phyloP scores from a whole-genome alignment of 768 basidiomycete species.

The Galerina sulciceps region DNA sequence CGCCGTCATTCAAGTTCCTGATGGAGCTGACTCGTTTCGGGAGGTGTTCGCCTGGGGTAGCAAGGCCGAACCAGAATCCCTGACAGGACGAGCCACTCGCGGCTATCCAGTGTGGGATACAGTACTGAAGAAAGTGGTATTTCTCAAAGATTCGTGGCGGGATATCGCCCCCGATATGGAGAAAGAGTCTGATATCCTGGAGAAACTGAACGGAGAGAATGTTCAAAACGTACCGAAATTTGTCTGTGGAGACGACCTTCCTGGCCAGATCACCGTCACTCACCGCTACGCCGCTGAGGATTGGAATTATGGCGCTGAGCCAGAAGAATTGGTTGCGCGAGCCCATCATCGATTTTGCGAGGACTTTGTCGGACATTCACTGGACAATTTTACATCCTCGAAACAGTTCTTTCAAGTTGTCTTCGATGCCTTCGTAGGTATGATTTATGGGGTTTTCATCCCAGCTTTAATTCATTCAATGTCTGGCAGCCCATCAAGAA shows the following conservation, averaged over 20 bases:
- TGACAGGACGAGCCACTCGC: constrained; percentile 26
- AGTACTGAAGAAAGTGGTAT: constrained; percentile 17
- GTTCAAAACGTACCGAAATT: constrained; percentile 29
- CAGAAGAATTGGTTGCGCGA: constrained; percentile 8
- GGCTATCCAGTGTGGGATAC: constrained; percentile 22
- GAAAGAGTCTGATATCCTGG: constrained; percentile 26
- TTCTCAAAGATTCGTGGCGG: constrained; percentile 37
- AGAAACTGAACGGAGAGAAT: constrained; percentile 12
- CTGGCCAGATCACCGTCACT: constrained; percentile 17
- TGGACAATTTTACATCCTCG: constrained; percentile 16
- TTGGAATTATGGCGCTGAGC: constrained; percentile 14
- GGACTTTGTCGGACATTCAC: constrained; percentile 17
- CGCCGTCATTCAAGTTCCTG: neutral
- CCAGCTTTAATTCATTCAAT: neutral
- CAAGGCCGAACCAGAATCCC: constrained; percentile 17
- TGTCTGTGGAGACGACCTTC: constrained; percentile 33
- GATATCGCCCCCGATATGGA: constrained; percentile 1
- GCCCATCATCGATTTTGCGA: constrained; percentile 24
- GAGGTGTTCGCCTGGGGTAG: constrained; percentile 17
- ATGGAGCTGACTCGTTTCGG: constrained; percentile 16
- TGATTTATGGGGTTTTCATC: neutral
- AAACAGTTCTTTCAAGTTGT: constrained; percentile 21
- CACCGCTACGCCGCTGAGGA: neutral
- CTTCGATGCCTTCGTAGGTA: constrained; percentile 27
- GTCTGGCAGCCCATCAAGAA: too few species aligned